phyloP scores from a whole-genome alignment of 169 alveolate species.

The Amoebophrya sp. region DNA sequence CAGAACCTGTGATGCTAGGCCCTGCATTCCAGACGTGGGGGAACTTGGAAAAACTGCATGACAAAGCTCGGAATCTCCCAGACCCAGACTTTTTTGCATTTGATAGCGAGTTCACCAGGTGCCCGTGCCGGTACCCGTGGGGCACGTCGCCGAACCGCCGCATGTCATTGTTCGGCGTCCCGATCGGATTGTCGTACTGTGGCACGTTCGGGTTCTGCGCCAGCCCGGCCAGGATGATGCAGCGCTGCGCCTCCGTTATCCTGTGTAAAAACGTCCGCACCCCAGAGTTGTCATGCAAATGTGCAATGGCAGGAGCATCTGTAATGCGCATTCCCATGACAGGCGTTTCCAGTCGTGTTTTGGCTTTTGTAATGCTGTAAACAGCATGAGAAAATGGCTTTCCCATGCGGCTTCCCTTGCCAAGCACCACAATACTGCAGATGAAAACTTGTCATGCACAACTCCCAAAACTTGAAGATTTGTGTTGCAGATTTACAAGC shows the following conservation, averaged over 20 bases:
- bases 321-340: background rate
- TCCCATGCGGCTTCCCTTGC: too few relatives aligned
- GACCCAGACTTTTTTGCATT: too few relatives aligned
- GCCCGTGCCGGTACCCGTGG: background rate
- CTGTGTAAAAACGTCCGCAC: background rate
- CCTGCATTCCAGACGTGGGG: too few relatives aligned
- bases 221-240: slow-evolving; percentile 2
- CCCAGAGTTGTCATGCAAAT: background rate
- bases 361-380: background rate
- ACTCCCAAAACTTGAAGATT: too few relatives aligned
- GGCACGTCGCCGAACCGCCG: background rate
- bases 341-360: background rate
- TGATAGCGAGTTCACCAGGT: too few relatives aligned
- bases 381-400: background rate
- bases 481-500: too few relatives aligned
- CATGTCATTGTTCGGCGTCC: slow-evolving; percentile 5
- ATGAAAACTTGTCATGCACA: too few relatives aligned
- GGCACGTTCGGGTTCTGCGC: slow-evolving; percentile 8
- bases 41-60: too few relatives aligned
- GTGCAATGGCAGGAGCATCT: background rate
- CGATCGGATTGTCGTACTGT: background rate
- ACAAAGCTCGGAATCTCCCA: too few relatives aligned
- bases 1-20: too few relatives aligned
- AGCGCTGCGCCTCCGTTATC: background rate
- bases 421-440: too few relatives aligned